These are phyloP conservation scores for Verticillium zaregamsianum DNA, from an alignment of 2,329 filamentous ascomycete species.

Conservation along the genomic window DNA sequence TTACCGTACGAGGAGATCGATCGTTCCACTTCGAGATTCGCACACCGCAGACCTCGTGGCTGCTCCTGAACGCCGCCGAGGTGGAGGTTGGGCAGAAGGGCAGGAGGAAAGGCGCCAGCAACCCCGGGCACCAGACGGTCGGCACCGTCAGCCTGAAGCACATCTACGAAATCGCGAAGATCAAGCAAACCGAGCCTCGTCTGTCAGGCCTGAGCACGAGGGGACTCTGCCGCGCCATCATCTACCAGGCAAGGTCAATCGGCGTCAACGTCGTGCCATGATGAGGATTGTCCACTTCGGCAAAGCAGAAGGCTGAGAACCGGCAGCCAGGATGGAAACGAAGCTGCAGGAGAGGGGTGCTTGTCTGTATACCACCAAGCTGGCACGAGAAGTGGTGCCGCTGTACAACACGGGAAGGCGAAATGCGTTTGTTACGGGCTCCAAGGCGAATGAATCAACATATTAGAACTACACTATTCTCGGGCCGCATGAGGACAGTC, in stretches of 20 bases:
- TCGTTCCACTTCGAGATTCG: conserved; percentile 91
- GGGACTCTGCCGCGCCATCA: conserved; percentile 68
- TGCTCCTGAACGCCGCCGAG: conserved; percentile 79
- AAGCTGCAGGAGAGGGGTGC: not conserved
- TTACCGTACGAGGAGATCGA: conserved; percentile 88
- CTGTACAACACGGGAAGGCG: conserved; percentile 1
- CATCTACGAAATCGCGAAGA: conserved; percentile 94
- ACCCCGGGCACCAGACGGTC: conserved; percentile 72
- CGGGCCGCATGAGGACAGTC: not conserved
- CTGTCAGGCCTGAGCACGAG: conserved; percentile 68
- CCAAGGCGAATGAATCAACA: not conserved
- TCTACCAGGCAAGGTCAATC: conserved; percentile 71
- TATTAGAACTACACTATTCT: not conserved
- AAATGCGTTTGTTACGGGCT: not conserved
- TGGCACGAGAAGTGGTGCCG: not conserved
- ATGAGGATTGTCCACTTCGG: conserved; percentile 2
- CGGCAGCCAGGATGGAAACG: not conserved
- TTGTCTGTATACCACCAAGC: conserved; percentile 1
- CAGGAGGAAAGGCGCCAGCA: conserved; percentile 72
- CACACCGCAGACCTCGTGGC: conserved; percentile 89
- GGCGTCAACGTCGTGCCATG: conserved; percentile 68
- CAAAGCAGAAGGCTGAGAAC: not conserved
- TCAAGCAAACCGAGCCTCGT: conserved; percentile 78
- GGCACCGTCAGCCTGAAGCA: conserved; percentile 91
- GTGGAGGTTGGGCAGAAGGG: conserved; percentile 69